These are phyloP conservation scores for Bruguiera hainesii DNA, from an alignment of 441 rosid species.

Conservation along the genomic window DNA sequence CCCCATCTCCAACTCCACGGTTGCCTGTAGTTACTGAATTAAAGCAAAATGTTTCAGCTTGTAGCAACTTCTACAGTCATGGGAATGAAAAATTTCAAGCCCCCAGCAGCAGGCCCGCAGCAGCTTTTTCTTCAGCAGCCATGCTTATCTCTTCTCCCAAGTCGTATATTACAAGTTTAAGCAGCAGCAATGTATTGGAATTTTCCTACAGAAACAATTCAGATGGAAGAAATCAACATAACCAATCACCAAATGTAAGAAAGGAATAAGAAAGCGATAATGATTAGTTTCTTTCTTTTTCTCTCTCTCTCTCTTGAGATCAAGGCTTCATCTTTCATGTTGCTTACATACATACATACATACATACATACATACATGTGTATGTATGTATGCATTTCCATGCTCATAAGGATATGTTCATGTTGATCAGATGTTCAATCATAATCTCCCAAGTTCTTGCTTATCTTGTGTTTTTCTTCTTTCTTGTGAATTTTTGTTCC, in stretches of 20 bases:
- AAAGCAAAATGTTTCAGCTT: slow-evolving; percentile 58
- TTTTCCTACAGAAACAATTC: slow-evolving; percentile 54
- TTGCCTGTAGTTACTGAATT: slow-evolving; percentile 38
- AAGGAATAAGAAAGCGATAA: neutral
- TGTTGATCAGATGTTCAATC: neutral
- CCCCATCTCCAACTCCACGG: slow-evolving; percentile 26
- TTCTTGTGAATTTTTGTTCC: neutral
- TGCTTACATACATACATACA: too few species aligned
- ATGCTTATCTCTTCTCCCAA: slow-evolving; percentile 53
- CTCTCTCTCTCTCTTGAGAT: neutral
- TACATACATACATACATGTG: too few species aligned
- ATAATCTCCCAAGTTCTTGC: neutral
- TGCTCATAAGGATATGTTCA: too few species aligned
- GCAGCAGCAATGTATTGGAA: slow-evolving; percentile 62
- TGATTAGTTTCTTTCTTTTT: neutral
- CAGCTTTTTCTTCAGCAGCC: slow-evolving; percentile 44
- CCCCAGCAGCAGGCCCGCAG: slow-evolving; percentile 12
- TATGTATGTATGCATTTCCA: too few species aligned
- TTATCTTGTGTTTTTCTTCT: neutral
- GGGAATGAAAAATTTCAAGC: slow-evolving; percentile 34
- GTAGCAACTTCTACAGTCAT: slow-evolving; percentile 40
- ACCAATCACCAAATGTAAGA: slow-evolving; percentile 69
- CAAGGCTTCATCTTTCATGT: too few species aligned
- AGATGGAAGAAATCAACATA: slow-evolving; percentile 52
- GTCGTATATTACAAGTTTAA: slow-evolving; percentile 66